phyloP scores from a whole-genome alignment of 768 basidiomycete species.

The Phlebiopsis gigantea region DNA sequence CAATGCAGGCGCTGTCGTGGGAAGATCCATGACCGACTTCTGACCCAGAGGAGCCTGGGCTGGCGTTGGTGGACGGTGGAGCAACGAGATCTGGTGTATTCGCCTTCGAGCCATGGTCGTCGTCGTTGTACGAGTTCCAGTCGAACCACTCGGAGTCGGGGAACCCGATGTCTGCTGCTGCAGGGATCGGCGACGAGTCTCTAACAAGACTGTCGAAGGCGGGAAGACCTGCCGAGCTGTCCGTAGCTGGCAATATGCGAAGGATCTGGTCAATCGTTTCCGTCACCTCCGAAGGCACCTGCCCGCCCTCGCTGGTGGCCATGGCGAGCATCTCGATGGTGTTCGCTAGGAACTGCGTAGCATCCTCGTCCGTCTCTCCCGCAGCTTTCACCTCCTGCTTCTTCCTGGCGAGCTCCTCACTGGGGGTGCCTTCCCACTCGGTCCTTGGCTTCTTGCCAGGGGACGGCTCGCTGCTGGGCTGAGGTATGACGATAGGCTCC shows the following conservation, averaged over 20 bases:
- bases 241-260: not conserved
- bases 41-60: slow-evolving; percentile 69
- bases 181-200: not conserved
- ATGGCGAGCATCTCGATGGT: slow-evolving; percentile 61
- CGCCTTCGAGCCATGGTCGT: slow-evolving; percentile 56
- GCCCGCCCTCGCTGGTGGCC: slow-evolving; percentile 38
- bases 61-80: slow-evolving; percentile 69
- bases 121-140: slow-evolving; percentile 58
- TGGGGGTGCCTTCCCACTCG: slow-evolving; percentile 63
- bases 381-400: slow-evolving; percentile 38
- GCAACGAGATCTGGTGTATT: slow-evolving; percentile 68
- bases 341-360: slow-evolving; percentile 53
- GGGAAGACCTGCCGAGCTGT: too few species aligned
- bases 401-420: slow-evolving; percentile 40
- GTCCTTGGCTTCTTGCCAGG: slow-evolving; percentile 62
- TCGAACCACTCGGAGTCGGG: slow-evolving; percentile 63
- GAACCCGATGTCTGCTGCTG: slow-evolving; percentile 28
- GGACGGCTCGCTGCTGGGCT: slow-evolving; percentile 49
- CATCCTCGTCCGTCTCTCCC: slow-evolving; percentile 60
- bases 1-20: slow-evolving; percentile 35
- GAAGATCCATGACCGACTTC: slow-evolving; percentile 43
- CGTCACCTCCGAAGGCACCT: slow-evolving; percentile 44
- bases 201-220: slow-evolving; percentile 3
- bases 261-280: slow-evolving; percentile 47
- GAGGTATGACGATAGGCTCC: slow-evolving; percentile 13